Base-by-base conservation (phyloP, 2,329 filamentous ascomycete genomes). In the Septoria linicola region DNA sequence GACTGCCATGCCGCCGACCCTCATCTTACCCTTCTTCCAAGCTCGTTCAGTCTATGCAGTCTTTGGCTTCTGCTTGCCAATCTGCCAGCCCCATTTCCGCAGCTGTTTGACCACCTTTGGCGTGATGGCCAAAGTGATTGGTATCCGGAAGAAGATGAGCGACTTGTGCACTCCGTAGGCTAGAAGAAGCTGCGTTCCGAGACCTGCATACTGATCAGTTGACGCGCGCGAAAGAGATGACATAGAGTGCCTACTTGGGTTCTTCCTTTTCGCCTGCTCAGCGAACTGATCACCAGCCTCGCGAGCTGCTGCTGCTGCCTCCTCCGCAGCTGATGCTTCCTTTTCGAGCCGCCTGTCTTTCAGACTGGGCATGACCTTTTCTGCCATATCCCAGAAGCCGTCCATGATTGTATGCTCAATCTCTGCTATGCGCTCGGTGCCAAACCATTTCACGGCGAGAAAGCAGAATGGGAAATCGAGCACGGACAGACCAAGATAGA, bases 141-240 rank as follows among this genome's bases (percentile, higher is more conserved):
- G 93, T 8, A 99, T 89, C n/a, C 93, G 83, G 59, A 97, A 71
- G 71, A 99, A 96, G 65, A 99, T 96, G 70, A 97, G 89, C 62
- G 88, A 95, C 75, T 99, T 99, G 78, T 99, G 93, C 52, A 99
- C 89, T 21, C 92, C 92, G 67, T 99, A 99, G 10, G 93, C 93
- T 41, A 99, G 80, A 13, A 89, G 90, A 23, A 99, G 76, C 68
- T 96, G 90, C 7, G 93, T 97, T 81, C 82, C 85, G 43, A 87
- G 74, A 63, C 81, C 82, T 85, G 43, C 14, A 42, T 17, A 36
- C 20, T 37, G 21, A 39, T 53, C 47, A 43, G 39, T 32, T 14
- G 16, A 34, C 36, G 31, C 10, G 25, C 49, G 36, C 10, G 19
- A 40, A 32, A 32, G 40, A 41, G 31, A 55, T 66, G 16, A 77